phyloP scores from a whole-genome alignment of 208 protist species.

The Acanthamoeba castellanii region DNA sequence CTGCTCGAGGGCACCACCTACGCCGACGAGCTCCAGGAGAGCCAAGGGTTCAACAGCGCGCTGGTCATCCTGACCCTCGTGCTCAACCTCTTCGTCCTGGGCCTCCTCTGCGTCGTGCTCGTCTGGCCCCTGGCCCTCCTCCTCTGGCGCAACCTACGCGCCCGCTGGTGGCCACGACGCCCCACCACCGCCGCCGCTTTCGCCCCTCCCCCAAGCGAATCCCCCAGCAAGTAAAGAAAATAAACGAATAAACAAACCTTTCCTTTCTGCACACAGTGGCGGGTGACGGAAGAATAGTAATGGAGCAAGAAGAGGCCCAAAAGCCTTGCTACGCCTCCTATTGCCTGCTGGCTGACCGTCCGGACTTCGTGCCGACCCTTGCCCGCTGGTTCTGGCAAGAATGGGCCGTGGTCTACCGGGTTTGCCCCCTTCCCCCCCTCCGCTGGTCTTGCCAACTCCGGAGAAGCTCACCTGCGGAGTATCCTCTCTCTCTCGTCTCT shows the following conservation, averaged over 20 bases:
- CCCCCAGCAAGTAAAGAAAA: too few species aligned
- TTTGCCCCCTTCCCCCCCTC: background rate
- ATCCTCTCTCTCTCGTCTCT: background rate
- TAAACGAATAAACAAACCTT: too few species aligned
- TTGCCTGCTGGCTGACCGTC: conserved; percentile 20
- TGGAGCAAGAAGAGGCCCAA: background rate
- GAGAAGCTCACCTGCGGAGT: too few species aligned
- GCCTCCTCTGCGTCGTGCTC: background rate
- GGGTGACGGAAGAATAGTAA: too few species aligned
- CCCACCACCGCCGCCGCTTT: too few species aligned
- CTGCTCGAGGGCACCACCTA: conserved; percentile 15
- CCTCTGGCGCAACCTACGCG: conserved; percentile 3
- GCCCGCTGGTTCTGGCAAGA: conserved; percentile 31
- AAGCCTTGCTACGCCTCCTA: background rate
- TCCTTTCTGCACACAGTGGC: too few species aligned
- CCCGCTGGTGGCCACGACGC: background rate
- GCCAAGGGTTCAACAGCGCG: background rate
- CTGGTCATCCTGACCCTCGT: background rate
- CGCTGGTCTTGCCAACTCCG: too few species aligned
- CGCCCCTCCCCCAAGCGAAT: too few species aligned
- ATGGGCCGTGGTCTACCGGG: background rate
- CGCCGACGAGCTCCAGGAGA: background rate
- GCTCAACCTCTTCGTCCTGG: conserved; percentile 15
- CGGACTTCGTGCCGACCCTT: background rate
- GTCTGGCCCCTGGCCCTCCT: conserved; percentile 24